Evolutionary conservation across 495 filamentous ascomycete species (phyloP).

Genomic region (Cetradonia linearis): DNA sequence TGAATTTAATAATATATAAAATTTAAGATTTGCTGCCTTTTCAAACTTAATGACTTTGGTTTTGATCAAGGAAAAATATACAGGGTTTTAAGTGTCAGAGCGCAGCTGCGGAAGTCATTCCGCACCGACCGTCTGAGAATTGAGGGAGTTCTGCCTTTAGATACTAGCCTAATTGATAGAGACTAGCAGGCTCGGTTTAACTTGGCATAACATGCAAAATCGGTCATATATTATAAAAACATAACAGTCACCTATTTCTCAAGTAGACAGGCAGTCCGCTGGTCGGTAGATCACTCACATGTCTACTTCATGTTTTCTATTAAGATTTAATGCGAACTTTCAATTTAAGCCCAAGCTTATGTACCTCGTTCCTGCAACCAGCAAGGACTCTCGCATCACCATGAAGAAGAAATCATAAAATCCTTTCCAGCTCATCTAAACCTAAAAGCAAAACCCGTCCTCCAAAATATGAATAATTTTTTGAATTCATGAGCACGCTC

Average conservation of each 20-base stretch:
- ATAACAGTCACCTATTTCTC: too few relatives aligned
- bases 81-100: too few relatives aligned
- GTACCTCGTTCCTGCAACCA: slow-evolving; percentile 12
- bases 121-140: too few relatives aligned
- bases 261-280: background rate
- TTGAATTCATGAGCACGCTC: background rate
- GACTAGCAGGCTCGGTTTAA: too few relatives aligned
- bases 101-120: too few relatives aligned
- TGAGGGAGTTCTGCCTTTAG: too few relatives aligned
- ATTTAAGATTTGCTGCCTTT: too few relatives aligned
- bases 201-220: too few relatives aligned
- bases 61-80: too few relatives aligned
- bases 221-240: too few relatives aligned
- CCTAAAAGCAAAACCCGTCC: background rate
- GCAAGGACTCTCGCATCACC: slow-evolving; percentile 13
- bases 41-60: too few relatives aligned
- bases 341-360: slow-evolving; percentile 18
- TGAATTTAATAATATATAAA: too few relatives aligned
- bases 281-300: background rate
- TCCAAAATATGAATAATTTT: background rate
- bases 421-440: slow-evolving; percentile 3
- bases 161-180: background rate
- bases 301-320: background rate
- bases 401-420: slow-evolving; percentile 1
- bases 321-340: slow-evolving; percentile 12